Conservation (phyloP, 495 filamentous ascomycete genomes). For the Durotheca rogersii region DNA sequence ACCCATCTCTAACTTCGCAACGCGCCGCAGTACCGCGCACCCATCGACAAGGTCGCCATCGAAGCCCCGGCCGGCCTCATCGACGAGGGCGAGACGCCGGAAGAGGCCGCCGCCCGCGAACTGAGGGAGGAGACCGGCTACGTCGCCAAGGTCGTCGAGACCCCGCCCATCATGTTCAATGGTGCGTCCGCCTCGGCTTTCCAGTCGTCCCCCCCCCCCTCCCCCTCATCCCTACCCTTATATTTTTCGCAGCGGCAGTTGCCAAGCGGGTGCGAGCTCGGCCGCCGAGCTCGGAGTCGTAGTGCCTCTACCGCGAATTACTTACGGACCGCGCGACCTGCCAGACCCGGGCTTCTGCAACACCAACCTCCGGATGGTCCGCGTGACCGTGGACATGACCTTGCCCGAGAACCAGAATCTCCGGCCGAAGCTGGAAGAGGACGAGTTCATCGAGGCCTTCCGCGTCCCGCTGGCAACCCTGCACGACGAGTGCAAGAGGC, state of each 20-base stretch:
- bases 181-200: conserved; percentile 47
- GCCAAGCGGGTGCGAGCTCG: too few species aligned
- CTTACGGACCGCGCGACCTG: background rate
- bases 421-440: conserved; percentile 76
- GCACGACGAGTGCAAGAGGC: conserved; percentile 64
- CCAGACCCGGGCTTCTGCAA: conserved; percentile 82
- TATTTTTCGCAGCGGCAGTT: too few species aligned
- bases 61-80: conserved; percentile 87
- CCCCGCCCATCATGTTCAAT: conserved; percentile 81
- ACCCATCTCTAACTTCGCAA: too few species aligned
- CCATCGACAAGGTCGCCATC: conserved; percentile 72
- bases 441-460: conserved; percentile 90
- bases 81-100: conserved; percentile 76
- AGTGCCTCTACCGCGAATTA: too few species aligned
- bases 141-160: conserved; percentile 65
- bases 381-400: conserved; percentile 75
- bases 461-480: conserved; percentile 64
- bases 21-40: conserved; percentile 69
- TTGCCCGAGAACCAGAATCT: conserved; percentile 65
- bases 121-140: conserved; percentile 95
- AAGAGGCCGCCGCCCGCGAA: conserved; percentile 81
- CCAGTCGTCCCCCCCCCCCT: background rate
- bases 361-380: conserved; percentile 81
- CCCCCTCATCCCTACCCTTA: too few species aligned
- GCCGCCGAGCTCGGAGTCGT: too few species aligned